Base-by-base conservation (phyloP, 2,329 filamentous ascomycete species). In the Talaromyces sp. region DNA sequence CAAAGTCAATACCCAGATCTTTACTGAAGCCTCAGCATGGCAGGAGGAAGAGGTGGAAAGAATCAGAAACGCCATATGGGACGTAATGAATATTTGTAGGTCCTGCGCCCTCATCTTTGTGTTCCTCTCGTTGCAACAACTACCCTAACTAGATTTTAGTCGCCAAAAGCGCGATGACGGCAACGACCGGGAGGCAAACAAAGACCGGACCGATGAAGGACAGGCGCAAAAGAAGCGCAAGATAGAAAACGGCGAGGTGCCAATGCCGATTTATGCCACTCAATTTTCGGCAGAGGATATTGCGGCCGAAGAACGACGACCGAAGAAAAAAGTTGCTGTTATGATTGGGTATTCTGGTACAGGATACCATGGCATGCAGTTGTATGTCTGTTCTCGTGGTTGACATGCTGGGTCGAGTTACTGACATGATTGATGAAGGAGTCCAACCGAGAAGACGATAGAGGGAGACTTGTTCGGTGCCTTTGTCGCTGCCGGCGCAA, bases 321-420 rank as follows among this genome's bases (percentile, higher is more conserved):
- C 95, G 25, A 99, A 99, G 83, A 88, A 91, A 76, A 99, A 99
- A 81, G 93, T 97, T 57, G 95, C 93, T 44, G 92, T 99, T 35
- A 81, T 98, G 81, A 88, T 99, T 69, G 95, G 95, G 16, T 99
- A 99, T 76, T 92, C 93, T 5, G 95, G 95, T 57, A 96, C 92
- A 9, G 95, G 95, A 16, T 99, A 99, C 82, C 93, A 92, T 79
- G 95, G 95, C 71, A 96, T 99, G 88, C 95, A 99, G 79, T 90
- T 99, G 78, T 81, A 69, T 60, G 75, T 62, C 56, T 12, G 37
- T 33, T 54, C 2, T 37, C 5, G 11, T 23, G 28, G 18, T 21
- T 3, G n/a, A 12, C 9, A 25, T 8, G 1, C 37, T 18, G 6
- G 3, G 5, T 35, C 31, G 5, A 8, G 6, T 25, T 46, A 28